phyloP scores from a whole-genome alignment of 2,329 filamentous ascomycete species.

The Tolypocladium guangdongense region DNA sequence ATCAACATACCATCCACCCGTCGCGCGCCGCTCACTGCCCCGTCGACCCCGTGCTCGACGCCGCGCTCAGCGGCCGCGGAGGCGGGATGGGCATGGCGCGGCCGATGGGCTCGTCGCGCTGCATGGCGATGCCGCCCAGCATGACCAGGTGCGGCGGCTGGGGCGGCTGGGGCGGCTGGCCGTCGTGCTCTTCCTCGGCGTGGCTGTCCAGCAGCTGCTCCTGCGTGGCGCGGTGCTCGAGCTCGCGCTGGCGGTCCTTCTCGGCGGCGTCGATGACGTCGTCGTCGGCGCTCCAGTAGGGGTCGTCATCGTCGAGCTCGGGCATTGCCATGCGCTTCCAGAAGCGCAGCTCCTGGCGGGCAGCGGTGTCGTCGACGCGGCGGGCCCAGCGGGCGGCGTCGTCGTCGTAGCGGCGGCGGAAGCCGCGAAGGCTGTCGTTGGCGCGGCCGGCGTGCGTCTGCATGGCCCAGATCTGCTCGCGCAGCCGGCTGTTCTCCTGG shows the following conservation, averaged over 20 bases:
- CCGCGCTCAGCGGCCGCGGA: slow-evolving; percentile 25
- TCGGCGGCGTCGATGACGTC: slow-evolving; percentile 51
- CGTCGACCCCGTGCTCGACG: slow-evolving; percentile 32
- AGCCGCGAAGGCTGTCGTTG: slow-evolving; percentile 45
- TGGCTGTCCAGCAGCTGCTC: slow-evolving; percentile 23
- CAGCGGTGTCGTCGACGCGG: slow-evolving; percentile 39
- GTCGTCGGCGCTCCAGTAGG: slow-evolving; percentile 54
- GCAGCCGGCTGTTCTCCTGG: slow-evolving; percentile 50
- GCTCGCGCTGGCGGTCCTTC: slow-evolving; percentile 42
- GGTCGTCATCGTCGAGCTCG: slow-evolving; percentile 46
- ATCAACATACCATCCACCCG: not conserved
- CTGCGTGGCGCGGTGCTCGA: slow-evolving; percentile 34
- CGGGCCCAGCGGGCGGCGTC: slow-evolving; percentile 42
- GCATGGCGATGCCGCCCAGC: slow-evolving; percentile 28
- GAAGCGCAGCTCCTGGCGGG: slow-evolving; percentile 49
- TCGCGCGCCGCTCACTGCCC: slow-evolving; percentile 16
- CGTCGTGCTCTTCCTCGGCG: slow-evolving; percentile 22
- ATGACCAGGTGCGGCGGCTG: slow-evolving; percentile 12
- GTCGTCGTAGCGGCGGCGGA: slow-evolving; percentile 45
- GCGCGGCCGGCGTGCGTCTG: slow-evolving; percentile 47
- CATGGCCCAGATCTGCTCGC: slow-evolving; percentile 58
- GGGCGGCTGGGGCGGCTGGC: slow-evolving; percentile 15
- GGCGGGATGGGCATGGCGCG: slow-evolving; percentile 18
- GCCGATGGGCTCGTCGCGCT: slow-evolving; percentile 21
- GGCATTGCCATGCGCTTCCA: slow-evolving; percentile 59